A percentile compares a stretch with the other conserved stretches of the same genome.
phyloP scores from a whole-genome alignment of 306 rosid species.

The Vigna mungo region DNA sequence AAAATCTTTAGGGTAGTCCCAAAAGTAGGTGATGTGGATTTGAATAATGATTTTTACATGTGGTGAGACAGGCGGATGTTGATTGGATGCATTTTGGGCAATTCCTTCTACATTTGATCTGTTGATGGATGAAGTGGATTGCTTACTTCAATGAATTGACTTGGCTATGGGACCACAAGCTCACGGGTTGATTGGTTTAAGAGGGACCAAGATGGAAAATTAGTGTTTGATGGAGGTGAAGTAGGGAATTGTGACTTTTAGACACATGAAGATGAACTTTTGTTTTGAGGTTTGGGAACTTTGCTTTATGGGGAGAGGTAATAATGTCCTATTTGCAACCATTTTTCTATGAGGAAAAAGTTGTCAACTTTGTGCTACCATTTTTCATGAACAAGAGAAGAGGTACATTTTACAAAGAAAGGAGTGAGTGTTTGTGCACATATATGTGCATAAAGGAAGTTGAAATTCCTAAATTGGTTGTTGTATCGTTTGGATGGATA shows the following conservation, averaged over 20 bases:
- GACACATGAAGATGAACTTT: neutral
- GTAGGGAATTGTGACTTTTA: neutral
- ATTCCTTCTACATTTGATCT: neutral
- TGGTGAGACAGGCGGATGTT: neutral
- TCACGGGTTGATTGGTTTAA: slow-evolving; percentile 47
- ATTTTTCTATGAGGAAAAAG: slow-evolving; percentile 3
- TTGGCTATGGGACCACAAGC: slow-evolving; percentile 36
- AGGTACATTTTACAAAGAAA: neutral
- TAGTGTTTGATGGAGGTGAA: neutral
- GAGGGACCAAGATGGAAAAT: slow-evolving; percentile 36
- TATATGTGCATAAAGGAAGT: neutral
- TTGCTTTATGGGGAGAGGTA: slow-evolving; percentile 4
- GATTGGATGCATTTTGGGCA: neutral
- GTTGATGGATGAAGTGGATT: neutral
- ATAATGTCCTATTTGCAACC: slow-evolving; percentile 10
- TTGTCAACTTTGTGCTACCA: neutral
- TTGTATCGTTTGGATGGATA: slow-evolving; percentile 22
- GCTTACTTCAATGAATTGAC: slow-evolving; percentile 15
- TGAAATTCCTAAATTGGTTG: neutral
- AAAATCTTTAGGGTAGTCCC: slow-evolving; percentile 1
- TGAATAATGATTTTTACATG: neutral
- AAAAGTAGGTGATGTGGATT: neutral
- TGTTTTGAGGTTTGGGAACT: slow-evolving; percentile 36
- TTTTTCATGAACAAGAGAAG: neutral
- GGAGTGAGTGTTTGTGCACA: neutral